Evolutionary conservation across 169 alveolate genomes (phyloP).

Genomic region (Plasmodium sp.): DNA sequence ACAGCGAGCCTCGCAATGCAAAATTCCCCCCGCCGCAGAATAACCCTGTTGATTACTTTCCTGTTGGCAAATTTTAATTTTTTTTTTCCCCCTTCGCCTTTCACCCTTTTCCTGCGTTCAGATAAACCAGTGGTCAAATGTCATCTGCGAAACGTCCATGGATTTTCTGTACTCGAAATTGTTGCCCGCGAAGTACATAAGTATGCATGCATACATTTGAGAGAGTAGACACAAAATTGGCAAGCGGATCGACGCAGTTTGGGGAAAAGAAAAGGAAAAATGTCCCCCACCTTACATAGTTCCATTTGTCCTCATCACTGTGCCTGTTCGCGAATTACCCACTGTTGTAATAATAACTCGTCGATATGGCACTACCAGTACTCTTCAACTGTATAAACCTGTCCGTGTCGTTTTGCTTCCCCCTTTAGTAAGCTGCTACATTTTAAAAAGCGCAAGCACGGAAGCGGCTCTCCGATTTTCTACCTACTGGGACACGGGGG

Average conservation of each 20-base stretch:
- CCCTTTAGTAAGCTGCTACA: slow-evolving; percentile 69
- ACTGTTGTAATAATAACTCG: neutral
- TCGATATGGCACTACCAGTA: neutral
- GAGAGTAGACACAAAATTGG: neutral
- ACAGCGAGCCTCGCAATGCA: neutral
- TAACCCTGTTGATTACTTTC: neutral
- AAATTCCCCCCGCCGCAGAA: neutral
- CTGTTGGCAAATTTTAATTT: neutral
- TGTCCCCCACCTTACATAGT: neutral
- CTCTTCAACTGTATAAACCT: neutral
- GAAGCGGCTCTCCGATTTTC: slow-evolving; percentile 59
- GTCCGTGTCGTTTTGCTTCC: neutral
- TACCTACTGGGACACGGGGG: slow-evolving; percentile 70
- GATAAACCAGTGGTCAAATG: slow-evolving; percentile 71
- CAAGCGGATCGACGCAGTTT: neutral
- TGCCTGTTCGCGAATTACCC: neutral
- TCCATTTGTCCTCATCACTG: neutral
- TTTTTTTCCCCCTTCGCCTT: neutral
- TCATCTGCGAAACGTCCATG: slow-evolving; percentile 57
- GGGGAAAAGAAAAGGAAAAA: neutral
- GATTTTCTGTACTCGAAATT: slow-evolving; percentile 43
- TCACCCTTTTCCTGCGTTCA: slow-evolving; percentile 1
- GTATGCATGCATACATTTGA: slow-evolving; percentile 23
- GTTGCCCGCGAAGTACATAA: slow-evolving; percentile 62
- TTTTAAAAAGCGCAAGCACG: slow-evolving; percentile 40